Evolutionary conservation across 768 basidiomycete genomes (phyloP), one percentile per base, ranked within the genome.

Genomic region (Termitomyces heimii): DNA sequence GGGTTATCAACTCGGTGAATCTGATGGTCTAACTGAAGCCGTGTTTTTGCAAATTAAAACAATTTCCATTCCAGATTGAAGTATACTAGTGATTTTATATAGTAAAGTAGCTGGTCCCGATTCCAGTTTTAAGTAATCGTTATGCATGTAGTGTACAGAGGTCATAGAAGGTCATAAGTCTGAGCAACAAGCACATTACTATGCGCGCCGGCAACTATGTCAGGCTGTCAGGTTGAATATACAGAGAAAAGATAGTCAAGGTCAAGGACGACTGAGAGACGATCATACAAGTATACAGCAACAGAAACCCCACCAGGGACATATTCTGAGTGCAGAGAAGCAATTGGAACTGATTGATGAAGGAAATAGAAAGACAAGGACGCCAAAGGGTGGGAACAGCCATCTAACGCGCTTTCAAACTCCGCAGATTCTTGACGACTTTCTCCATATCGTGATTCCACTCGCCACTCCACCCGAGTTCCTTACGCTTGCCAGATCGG

Each of bases 401-500:
- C 10, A 6, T 26, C 45, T 53, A 62, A 12, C 61, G 60, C 10
- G 57, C 54, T 40, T 62, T 65, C 55, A 68, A 54, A 39, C 53
- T 60, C 48, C 67, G 49, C 34, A 68, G 28, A 14, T 40, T 62
- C 55, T 60, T 63, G 7, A 64, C 61, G 34, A 66, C 64, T 34
- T 67, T 62, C 20, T 60, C 60, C 60, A 69, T 62, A 56, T 71
- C 68, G 54, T 63, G 63, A 54, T 70, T 71, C 70, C 70, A 71
- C 60, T 71, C 70, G 35, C 70, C 70, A 53, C 68, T 69, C 70
- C 70, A 71, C 32, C 65, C 68, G 18, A 60, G 62, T 50, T 65
- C 67, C 40, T 64, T 70, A 53, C 62, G 35, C 40, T 46, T 57
- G 22, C 61, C 57, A 24, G 44, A 43, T 20, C 31, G 31, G n/a